Evolutionary conservation across 2,329 filamentous ascomycete species (phyloP), one percentile per base, ranked within the genome.

Genomic region (Diaporthe nobilis): DNA sequence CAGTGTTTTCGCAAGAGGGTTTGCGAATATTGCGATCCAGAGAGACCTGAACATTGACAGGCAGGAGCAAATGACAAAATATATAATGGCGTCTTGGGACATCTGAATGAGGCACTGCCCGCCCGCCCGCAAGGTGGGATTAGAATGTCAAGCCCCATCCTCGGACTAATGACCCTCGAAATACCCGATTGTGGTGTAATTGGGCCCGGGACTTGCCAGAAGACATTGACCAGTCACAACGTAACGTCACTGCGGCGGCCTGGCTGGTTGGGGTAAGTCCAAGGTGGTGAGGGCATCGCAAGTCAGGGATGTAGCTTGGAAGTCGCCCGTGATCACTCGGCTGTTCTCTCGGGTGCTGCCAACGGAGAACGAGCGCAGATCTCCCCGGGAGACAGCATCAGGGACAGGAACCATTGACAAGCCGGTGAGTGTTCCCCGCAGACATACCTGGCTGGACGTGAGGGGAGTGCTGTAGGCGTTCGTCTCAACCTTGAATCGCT

Each of bases 401-500:
- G 13, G 13, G 17, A 37, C 31, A 39, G 44, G 12, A 20, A 53
- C 47, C 53, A 68, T 53, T 53, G 71, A 31, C 55, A 39, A n/a
- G 57, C 44, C 37, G 44, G 58, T 8, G 44, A 60, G 34, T 7
- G 9, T 72, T 72, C 71, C 71, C 71, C 71, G 71, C 71, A 63
- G 34, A 20, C 44, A 20, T 37, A 51, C 15, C 12, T 9, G 12
- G n/a, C 15, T 4, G 22, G 1, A n/a, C 63, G 63, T 67, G 63
- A 67, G 63, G 63, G 63, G 63, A 34, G 44, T 8, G 20, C 12
- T 10, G 28, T 10, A 15, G 47, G 44, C 22, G 63, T 68, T 68
- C 47, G 53, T 68, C 47, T 25, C 12, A 68, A 68, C 47, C 63
- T 68, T 53, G 63, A 51, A 31, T 25, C 44, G 31, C 34, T 53